A percentile compares a stretch with the other conserved stretches of the same genome.
Conservation (phyloP, 2,329 filamentous ascomycete genomes). For the Diaporthe destruens region DNA sequence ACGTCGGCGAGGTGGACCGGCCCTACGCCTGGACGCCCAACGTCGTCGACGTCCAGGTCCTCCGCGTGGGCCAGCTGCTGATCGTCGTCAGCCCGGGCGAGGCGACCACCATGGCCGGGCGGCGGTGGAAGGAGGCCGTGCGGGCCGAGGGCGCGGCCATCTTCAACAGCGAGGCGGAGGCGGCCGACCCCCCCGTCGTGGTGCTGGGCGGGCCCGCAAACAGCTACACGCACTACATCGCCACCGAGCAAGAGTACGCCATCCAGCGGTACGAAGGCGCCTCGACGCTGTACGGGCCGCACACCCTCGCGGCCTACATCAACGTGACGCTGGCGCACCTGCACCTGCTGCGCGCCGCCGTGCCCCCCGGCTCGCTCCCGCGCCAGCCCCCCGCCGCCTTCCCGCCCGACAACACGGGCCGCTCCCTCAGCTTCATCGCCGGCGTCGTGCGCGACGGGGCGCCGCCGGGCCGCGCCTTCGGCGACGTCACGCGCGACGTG, state of each 20-base stretch:
- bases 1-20: slow-evolving; percentile 82
- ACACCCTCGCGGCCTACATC: slow-evolving; percentile 88
- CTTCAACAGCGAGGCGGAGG: slow-evolving; percentile 53
- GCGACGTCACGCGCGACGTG: slow-evolving; percentile 71
- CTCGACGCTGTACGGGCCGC: slow-evolving; percentile 86
- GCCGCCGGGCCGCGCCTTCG: slow-evolving; percentile 76
- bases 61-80: slow-evolving; percentile 86
- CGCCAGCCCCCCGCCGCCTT: slow-evolving; percentile 62
- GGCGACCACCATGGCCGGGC: slow-evolving; percentile 91
- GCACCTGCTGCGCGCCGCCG: slow-evolving; percentile 70
- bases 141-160: slow-evolving; percentile 61
- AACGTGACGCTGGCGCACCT: slow-evolving; percentile 80
- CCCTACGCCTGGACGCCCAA: slow-evolving; percentile 94
- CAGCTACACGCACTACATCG: slow-evolving; percentile 87
- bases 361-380: slow-evolving; percentile 53
- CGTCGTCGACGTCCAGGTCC: slow-evolving; percentile 87
- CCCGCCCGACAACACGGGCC: slow-evolving; percentile 83
- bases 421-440: slow-evolving; percentile 81
- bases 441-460: slow-evolving; percentile 80
- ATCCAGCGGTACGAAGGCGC: slow-evolving; percentile 93
- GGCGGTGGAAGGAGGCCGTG: slow-evolving; percentile 85
- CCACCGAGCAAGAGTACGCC: slow-evolving; percentile 82
- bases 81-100: slow-evolving; percentile 89
- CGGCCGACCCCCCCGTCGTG: no score
- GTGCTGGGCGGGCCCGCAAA: slow-evolving; percentile 92